Evolutionary conservation across 257 asterid genomes (phyloP), one percentile per base, ranked within the genome.

Genomic region (Forsythia viridissima): DNA sequence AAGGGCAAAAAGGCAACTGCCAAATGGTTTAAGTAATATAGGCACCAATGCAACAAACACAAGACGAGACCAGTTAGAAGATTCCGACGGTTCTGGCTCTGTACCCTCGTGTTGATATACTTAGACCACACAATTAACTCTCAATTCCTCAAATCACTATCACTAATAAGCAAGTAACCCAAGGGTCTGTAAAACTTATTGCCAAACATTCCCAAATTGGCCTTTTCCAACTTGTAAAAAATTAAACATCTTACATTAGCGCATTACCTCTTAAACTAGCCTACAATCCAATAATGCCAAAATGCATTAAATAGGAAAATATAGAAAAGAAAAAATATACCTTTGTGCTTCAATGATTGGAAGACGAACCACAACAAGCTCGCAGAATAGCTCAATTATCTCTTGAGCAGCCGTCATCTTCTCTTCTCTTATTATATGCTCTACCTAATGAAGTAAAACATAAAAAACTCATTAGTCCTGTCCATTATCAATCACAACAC

Each of bases 371-470:
- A 83, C 81, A 46, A 92, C 86, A 75, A 95, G 97, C 90, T 93
- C 98, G 6, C 90, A 90, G 70, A 91, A 93, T 43, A 93, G 90
- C 89, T 94, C 99, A 84, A 93, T 80, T 59, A 94, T 93, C 88
- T 94, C 99, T 86, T 94, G 99, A 18, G 99, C 97, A 15, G 97
- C 97, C 94, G 89, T 86, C 98, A 90, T 94, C 86, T 90, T 94
- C 94, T 94, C 99, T 77, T 94, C 98, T 86, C 98, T 84, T 71
- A 94, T 86, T 34, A 94, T 93, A 83, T 94, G 98, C 87, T 94
- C 98, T 3, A 94, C 98, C 98, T 94, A 76, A 66, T 71, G 65
- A 75, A 76, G 48, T 12, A 8, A 69, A 34, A 72, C 4, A 24
- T 8, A n/a, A 76, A 11, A 48, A 42, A 39, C 55, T 44, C 16